Percentiles rank a stretch among this genome's conserved stretches.
phyloP scores from a whole-genome alignment of 768 basidiomycete genomes.

The Mycena vitilis region DNA sequence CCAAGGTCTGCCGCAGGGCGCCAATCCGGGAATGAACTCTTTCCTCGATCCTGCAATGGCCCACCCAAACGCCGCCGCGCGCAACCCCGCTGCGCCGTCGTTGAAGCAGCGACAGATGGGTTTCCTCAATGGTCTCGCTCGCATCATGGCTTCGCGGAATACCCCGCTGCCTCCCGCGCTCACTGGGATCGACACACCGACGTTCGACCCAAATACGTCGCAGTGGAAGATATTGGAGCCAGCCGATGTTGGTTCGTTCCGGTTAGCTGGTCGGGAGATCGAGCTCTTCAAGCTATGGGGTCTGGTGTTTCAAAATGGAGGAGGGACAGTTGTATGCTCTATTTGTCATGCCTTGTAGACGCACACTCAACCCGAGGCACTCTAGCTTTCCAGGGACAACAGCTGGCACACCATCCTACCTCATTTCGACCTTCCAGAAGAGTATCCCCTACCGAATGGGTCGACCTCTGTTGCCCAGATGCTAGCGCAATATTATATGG shows the following conservation, averaged over 20 bases:
- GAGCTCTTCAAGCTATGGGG: conserved; percentile 83
- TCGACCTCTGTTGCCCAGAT: conserved; percentile 60
- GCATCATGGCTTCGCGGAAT: conserved; percentile 65
- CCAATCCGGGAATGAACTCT: conserved; percentile 42
- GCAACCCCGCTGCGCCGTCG: conserved; percentile 46
- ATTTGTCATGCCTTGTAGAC: conserved; percentile 27
- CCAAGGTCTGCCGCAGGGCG: conserved; percentile 49
- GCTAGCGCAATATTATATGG: conserved; percentile 70
- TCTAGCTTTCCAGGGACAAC: conserved; percentile 62
- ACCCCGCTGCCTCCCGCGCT: conserved; percentile 82
- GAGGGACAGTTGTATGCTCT: conserved; percentile 66
- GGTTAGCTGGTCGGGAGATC: conserved; percentile 78
- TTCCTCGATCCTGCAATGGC: conserved; percentile 61
- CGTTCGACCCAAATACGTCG: conserved; percentile 72
- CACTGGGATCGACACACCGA: conserved; percentile 67
- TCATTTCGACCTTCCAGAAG: conserved; percentile 72
- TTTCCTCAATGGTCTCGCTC: conserved; percentile 72
- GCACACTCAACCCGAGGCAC: conserved; percentile 30
- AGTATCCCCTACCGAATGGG: conserved; percentile 59
- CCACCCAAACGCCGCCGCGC: conserved; percentile 48
- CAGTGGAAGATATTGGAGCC: conserved; percentile 76
- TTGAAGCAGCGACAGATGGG: conserved; percentile 66
- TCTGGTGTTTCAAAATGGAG: conserved; percentile 69
- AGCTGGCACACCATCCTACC: conserved; percentile 66
- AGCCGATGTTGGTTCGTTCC: conserved; percentile 70